Conservation (phyloP, 305 asterid species). For the Solanum chacoense region DNA sequence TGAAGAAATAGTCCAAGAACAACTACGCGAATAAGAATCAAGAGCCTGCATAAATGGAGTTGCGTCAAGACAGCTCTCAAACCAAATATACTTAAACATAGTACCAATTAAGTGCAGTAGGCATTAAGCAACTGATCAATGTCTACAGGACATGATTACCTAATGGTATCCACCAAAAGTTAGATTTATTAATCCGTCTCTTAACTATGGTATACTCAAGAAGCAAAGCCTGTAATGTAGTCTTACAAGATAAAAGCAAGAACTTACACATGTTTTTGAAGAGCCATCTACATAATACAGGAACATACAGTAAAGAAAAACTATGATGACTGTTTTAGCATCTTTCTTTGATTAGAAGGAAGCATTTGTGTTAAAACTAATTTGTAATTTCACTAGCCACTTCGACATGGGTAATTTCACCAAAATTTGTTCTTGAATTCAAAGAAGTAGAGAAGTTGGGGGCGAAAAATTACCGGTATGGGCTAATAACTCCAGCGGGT, state of each 20-base stretch:
- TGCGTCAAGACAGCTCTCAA: neutral
- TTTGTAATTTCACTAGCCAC: neutral
- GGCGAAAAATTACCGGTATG: conserved; percentile 50
- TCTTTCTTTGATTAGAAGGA: neutral
- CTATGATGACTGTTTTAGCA: neutral
- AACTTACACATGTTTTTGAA: neutral
- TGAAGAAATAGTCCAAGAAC: conserved; percentile 52
- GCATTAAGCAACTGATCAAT: neutral
- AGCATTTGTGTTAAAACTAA: neutral
- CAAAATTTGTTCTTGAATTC: neutral
- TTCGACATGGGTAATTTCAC: neutral
- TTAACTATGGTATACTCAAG: neutral
- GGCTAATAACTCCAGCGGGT: conserved; percentile 79
- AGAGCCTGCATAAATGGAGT: conserved; percentile 34
- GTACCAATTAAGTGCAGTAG: neutral
- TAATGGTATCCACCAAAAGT: neutral
- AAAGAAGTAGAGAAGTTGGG: neutral
- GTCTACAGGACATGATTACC: neutral
- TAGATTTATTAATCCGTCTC: neutral
- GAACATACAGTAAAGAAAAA: neutral
- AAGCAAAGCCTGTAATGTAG: neutral
- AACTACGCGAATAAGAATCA: conserved; percentile 50
- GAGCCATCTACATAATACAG: neutral
- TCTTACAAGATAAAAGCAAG: neutral
- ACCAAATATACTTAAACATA: neutral